Percentiles rank a stretch among this genome's conserved stretches.
phyloP scores from a whole-genome alignment of 345 rosid species.

The Carallia brachiata region DNA sequence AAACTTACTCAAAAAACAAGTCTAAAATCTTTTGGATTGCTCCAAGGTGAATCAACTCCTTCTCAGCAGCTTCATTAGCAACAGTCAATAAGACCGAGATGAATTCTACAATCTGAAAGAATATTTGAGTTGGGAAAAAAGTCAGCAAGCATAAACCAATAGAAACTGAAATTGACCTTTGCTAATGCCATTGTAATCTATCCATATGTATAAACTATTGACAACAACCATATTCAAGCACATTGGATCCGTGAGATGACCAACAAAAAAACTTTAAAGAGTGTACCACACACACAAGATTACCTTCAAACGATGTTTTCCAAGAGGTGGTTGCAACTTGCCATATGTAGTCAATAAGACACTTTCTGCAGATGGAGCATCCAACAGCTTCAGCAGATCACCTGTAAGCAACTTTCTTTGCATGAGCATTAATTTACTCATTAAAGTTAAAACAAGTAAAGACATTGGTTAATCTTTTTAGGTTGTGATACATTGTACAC shows the following conservation, averaged over 20 bases:
- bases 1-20: constrained; percentile 84
- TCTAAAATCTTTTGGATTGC: constrained; percentile 64
- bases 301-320: constrained; percentile 91
- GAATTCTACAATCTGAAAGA: constrained; percentile 86
- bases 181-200: neutral
- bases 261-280: neutral
- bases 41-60: constrained; percentile 71
- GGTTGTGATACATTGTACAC: neutral
- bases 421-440: neutral
- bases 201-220: constrained; percentile 5
- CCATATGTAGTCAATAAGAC: constrained; percentile 77
- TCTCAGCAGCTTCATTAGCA: constrained; percentile 83
- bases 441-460: neutral
- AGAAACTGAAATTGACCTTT: neutral
- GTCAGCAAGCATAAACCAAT: constrained; percentile 1
- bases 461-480: neutral
- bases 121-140: neutral
- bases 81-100: constrained; percentile 75
- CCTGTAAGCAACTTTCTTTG: constrained; percentile 41
- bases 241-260: neutral
- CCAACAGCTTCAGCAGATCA: constrained; percentile 75
- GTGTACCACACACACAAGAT: constrained; percentile 4
- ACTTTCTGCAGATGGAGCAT: constrained; percentile 57
- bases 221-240: constrained; percentile 8
- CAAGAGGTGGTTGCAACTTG: constrained; percentile 90